Evolutionary conservation across 805 yeast genomes (phyloP).

Genomic region (Saturnispora hagleri): DNA sequence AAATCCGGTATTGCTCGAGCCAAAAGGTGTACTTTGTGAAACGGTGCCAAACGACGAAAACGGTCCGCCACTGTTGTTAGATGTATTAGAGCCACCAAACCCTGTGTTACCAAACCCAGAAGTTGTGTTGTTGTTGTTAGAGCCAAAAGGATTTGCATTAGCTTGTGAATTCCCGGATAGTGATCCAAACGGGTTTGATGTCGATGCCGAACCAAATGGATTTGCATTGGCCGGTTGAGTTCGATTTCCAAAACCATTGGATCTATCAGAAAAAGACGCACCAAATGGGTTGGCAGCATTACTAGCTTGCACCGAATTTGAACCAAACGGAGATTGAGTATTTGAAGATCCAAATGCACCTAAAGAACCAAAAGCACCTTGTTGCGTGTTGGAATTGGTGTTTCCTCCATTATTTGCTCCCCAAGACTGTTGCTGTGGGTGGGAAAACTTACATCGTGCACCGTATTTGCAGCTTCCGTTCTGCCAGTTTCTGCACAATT

Average conservation of each 20-base stretch:
- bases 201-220: neutral
- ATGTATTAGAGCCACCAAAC: neutral
- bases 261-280: neutral
- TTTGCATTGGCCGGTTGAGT: neutral
- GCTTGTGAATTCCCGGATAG: neutral
- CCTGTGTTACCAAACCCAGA: neutral
- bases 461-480: slow-evolving; percentile 1
- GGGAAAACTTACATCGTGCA: neutral
- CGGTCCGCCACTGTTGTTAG: neutral
- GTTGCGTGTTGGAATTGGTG: neutral
- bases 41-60: neutral
- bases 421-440: neutral
- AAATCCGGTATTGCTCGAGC: neutral
- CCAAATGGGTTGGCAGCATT: slow-evolving; percentile 1
- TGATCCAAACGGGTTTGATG: neutral
- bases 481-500: neutral
- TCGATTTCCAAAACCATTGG: neutral
- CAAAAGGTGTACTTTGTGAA: neutral
- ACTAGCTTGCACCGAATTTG: neutral
- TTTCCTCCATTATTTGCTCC: neutral
- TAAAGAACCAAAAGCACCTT: neutral
- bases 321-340: neutral
- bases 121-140: neutral
- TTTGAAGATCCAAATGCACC: neutral
- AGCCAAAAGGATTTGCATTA: slow-evolving; percentile 1